Evolutionary conservation across 2,329 filamentous ascomycete genomes (phyloP).

Genomic region (Xylariaceae sp.): DNA sequence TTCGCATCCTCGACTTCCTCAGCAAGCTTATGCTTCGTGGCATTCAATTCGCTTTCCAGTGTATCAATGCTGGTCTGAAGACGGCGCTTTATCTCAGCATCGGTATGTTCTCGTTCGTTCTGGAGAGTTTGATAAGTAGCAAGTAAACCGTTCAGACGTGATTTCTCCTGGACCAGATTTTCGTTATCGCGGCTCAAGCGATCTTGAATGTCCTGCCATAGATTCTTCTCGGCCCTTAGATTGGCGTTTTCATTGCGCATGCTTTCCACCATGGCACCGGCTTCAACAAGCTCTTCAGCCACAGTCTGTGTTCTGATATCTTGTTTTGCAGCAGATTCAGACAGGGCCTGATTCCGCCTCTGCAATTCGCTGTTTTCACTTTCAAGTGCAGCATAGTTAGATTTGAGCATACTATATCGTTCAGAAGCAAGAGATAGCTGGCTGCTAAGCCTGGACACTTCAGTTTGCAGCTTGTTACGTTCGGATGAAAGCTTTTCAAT

Average conservation of each 20-base stretch:
- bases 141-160: slow-evolving; percentile 74
- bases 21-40: slow-evolving; percentile 75
- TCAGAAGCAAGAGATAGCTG: slow-evolving; percentile 77
- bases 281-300: slow-evolving; percentile 86
- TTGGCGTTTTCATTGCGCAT: slow-evolving; percentile 88
- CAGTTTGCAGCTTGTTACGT: slow-evolving; percentile 74
- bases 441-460: slow-evolving; percentile 72
- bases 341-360: slow-evolving; percentile 69
- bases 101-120: slow-evolving; percentile 83
- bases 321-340: slow-evolving; percentile 81
- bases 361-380: slow-evolving; percentile 81
- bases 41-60: slow-evolving; percentile 71
- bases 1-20: slow-evolving; percentile 80
- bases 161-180: slow-evolving; percentile 73
- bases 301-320: slow-evolving; percentile 87
- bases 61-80: slow-evolving; percentile 71
- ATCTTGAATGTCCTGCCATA: slow-evolving; percentile 91
- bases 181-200: slow-evolving; percentile 87
- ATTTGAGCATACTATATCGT: slow-evolving; percentile 82
- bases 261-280: slow-evolving; percentile 73
- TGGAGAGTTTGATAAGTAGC: slow-evolving; percentile 80
- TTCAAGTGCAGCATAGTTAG: slow-evolving; percentile 78
- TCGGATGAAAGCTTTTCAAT: slow-evolving; percentile 74
- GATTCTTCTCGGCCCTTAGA: slow-evolving; percentile 86
- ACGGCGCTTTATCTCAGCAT: slow-evolving; percentile 74